Evolutionary conservation across 768 basidiomycete species (phyloP), one percentile per base, ranked within the genome.

Genomic region (Neoboletus brunneissimus): DNA sequence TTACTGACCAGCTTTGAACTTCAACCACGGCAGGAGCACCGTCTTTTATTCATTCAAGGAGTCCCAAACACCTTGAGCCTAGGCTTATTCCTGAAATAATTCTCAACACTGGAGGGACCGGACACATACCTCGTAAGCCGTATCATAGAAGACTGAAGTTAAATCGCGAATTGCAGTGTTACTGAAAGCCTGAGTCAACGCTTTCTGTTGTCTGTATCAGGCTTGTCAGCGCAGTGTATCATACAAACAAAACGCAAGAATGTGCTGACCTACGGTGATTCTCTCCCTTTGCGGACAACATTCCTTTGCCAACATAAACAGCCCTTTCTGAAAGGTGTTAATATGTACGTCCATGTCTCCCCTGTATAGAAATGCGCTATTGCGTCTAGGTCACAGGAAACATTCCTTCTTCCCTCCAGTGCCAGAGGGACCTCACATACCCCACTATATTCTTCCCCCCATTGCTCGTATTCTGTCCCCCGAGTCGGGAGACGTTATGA

Each of bases 371-470:
- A 75, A 58, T 85, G 81, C 0, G 76, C 72, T 20, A 80, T 67
- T 0, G 84, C 82, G 62, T 77, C 81, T 0, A 79, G 77, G 51
- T 82, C 81, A 48, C 73, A 71, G 5, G 81, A 64, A 4, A 79
- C 61, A 29, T 81, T 61, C 7, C 59, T 60, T 8, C 51, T 65
- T 0, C 70, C 61, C 0, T 77, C 78, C 10, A 82, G 56, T 1
- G 67, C 58, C 1, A 61, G 60, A 0, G 81, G 75, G 18, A 82
- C 54, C 18, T 67, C 50, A 56, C 70, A 85, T 0, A 75, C 79
- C 2, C 75, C 61, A 7, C 84, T 84, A 29, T 82, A 82, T 44
- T 77, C 63, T 7, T 63, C 64, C 1, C 72, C 73, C 84, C 83
- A 85, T 6, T 68, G 53, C 54, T 82, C 81, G 57, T 73, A 77